These are phyloP conservation scores for Solanum commersonii DNA, from an alignment of 257 asterid genomes.

Conservation along the genomic window DNA sequence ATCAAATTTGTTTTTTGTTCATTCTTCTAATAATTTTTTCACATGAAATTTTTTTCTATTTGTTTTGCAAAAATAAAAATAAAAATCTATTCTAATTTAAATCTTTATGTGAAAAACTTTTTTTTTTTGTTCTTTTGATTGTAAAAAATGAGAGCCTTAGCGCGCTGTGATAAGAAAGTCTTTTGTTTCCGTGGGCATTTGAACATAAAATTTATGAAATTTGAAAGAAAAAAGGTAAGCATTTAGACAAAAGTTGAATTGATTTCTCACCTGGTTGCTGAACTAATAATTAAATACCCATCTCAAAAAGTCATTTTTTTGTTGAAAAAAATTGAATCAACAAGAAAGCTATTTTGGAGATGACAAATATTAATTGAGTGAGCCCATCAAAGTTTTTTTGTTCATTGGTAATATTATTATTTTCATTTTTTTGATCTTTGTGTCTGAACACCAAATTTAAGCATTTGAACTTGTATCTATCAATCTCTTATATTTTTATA, in stretches of 20 bases:
- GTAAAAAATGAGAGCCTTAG: not conserved
- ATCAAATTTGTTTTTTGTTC: no score
- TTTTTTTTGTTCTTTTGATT: not conserved
- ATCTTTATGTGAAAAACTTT: not conserved
- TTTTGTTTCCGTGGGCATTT: not conserved
- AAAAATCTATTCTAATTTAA: not conserved
- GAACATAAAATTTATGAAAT: not conserved
- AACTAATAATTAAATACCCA: not conserved
- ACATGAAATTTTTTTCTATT: not conserved
- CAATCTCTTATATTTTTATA: not conserved
- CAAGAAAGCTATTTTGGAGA: not conserved
- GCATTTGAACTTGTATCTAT: not conserved
- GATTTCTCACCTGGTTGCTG: not conserved
- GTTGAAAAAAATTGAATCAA: not conserved
- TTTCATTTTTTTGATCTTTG: not conserved
- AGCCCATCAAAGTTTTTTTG: no score
- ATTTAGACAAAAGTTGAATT: not conserved
- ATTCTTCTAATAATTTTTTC: no score
- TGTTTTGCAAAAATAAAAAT: not conserved
- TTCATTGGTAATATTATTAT: no score
- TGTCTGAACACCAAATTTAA: not conserved
- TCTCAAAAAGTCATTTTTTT: not conserved
- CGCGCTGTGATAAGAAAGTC: not conserved
- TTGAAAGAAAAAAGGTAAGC: no score
- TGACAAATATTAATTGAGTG: no score